Evolutionary conservation across 345 rosid genomes (phyloP).

Genomic region (Trapa incisa): DNA sequence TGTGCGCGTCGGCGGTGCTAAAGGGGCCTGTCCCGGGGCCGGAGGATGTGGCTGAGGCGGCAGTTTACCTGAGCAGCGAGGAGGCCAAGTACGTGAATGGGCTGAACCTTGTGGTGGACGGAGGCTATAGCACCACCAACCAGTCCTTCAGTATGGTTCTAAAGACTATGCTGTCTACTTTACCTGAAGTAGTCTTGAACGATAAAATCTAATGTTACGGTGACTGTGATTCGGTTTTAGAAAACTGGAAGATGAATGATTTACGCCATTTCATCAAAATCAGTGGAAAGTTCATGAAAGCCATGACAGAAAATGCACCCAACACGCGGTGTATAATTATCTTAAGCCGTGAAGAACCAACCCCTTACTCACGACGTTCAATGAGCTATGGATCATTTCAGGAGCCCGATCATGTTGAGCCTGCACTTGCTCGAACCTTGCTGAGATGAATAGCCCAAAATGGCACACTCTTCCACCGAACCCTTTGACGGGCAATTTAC

Average conservation of each 20-base stretch:
- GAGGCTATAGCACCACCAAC: conserved; percentile 29
- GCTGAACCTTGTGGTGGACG: conserved; percentile 29
- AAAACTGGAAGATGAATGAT: too few relatives aligned
- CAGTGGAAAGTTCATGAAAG: background rate
- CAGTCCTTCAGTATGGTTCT: conserved; percentile 14
- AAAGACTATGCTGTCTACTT: conserved; percentile 3
- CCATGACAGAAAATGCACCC: background rate
- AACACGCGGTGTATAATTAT: background rate
- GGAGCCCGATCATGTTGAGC: conserved; percentile 82
- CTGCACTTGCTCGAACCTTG: conserved; percentile 68
- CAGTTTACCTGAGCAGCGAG: conserved; percentile 27
- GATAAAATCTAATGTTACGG: too few relatives aligned
- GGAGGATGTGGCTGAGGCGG: conserved; percentile 32
- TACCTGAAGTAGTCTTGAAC: background rate
- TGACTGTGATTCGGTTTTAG: too few relatives aligned
- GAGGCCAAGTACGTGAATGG: conserved; percentile 31
- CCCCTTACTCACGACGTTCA: background rate
- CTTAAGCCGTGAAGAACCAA: background rate
- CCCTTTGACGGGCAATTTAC: conserved; percentile 14
- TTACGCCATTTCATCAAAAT: too few relatives aligned
- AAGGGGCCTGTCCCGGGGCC: conserved; percentile 20
- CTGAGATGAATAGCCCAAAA: conserved; percentile 68
- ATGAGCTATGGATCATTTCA: conserved; percentile 22
- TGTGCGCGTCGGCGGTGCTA: conserved; percentile 11
- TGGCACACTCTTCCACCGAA: conserved; percentile 70